Conservation (phyloP, 2,329 filamentous ascomycete genomes). For the Diaporthe citriasiana region DNA sequence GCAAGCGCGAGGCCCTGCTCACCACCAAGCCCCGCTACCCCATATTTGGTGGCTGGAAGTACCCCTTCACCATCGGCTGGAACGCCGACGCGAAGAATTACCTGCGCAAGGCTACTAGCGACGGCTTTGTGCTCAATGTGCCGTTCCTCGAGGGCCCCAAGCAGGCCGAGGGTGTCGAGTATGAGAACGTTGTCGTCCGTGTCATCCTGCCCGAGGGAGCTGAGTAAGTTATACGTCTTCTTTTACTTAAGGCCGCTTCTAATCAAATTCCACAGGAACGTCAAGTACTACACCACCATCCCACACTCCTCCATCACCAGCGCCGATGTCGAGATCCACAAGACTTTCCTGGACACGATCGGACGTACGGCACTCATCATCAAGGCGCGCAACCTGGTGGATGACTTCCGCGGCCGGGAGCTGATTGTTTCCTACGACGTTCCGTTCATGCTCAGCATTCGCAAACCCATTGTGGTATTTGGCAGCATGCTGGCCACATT, state of each 20-base stretch:
- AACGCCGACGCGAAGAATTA: conserved; percentile 86
- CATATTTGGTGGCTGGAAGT: conserved; percentile 98
- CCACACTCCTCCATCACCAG: conserved; percentile 74
- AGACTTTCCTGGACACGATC: conserved; percentile 93
- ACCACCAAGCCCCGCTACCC: conserved; percentile 96
- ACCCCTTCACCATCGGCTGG: conserved; percentile 97
- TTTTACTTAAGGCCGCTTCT: conserved; percentile 39
- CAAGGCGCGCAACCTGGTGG: conserved; percentile 87
- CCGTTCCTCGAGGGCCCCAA: conserved; percentile 95
- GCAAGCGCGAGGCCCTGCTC: conserved; percentile 82
- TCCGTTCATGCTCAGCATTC: conserved; percentile 78
- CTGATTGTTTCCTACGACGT: conserved; percentile 92
- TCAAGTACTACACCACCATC: conserved; percentile 82
- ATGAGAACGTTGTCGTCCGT: conserved; percentile 83
- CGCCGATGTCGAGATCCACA: conserved; percentile 74
- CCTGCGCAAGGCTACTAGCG: conserved; percentile 75
- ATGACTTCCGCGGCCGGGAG: conserved; percentile 88
- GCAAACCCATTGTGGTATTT: conserved; percentile 90
- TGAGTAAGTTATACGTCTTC: conserved; percentile 67
- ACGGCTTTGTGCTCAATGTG: conserved; percentile 88
- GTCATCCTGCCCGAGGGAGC: conserved; percentile 94
- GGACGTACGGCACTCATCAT: conserved; percentile 88
- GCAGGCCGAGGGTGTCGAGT: conserved; percentile 87
- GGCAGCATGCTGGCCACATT: conserved; percentile 81
- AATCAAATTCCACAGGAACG: conserved; percentile 73